Base-by-base conservation (phyloP, 805 yeast species). In the Wickerhamiella slavikovae region DNA sequence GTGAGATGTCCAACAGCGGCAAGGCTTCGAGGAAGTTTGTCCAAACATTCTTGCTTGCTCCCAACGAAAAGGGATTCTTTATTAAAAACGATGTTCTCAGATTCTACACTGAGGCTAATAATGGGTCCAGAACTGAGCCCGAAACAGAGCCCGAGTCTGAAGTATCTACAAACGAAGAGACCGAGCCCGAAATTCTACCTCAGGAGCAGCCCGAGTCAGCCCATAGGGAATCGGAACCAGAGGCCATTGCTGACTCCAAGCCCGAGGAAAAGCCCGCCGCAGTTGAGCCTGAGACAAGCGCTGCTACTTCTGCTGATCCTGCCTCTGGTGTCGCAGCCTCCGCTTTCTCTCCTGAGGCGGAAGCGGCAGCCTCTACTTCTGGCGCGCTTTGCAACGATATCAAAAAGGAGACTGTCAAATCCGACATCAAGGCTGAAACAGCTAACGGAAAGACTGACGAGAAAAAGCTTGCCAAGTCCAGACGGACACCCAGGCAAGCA, bases 51-150 rank as follows among this genome's bases (percentile, higher is more conserved):
- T 43, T 55, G 27, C 40, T 57, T 34, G 35, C 34, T 15, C 15
- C 33, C 19, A 37, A 38, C 21, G 47, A 40, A 23, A 39, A 43
- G 9, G 48, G 51, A 6, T 50, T 49, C 37, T 51, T 32, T 31
- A 53, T 57, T 17, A 32, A 49, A 30, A 52, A 51, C 36, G 62
- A 56, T 35, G 46, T 57, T 17, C 45, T 55, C 37, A 46, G 58
- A 13, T 41, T 46, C 32, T 32, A 54, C 30, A 54, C 42, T 24
- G 33, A 28, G 17, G 27, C 15, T 15, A 26, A 21, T 17, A 26
- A 22, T 12, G 15, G 30, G 11, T 15, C 25, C 20, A 7, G n/a
- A 13, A 7, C 21, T 4, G 20, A 15, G 17, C 11, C 5, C 3
- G 15, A 34, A 30, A 39, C 40, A 10, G 33, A 34, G 7, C 27